phyloP scores from a whole-genome alignment of 2,329 filamentous ascomycete genomes.

The Volutella citrinella region DNA sequence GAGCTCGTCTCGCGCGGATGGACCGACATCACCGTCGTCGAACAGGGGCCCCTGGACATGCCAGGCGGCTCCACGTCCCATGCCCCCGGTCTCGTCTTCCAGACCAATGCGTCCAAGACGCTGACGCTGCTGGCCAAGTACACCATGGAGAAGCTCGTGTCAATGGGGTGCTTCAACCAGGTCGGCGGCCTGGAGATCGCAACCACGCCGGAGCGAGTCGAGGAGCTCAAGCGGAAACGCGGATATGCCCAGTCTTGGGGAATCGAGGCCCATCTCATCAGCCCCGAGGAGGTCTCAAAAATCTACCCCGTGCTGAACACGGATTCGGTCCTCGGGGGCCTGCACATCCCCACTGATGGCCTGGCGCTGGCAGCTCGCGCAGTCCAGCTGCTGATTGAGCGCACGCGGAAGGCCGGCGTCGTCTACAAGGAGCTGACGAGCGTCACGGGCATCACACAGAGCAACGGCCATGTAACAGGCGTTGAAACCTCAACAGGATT shows the following conservation, averaged over 20 bases:
- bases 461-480: slow-evolving; percentile 50
- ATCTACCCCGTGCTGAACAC: slow-evolving; percentile 54
- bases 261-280: slow-evolving; percentile 51
- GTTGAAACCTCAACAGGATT: slow-evolving; percentile 47
- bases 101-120: slow-evolving; percentile 56
- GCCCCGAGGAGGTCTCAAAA: slow-evolving; percentile 48
- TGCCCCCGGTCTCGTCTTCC: slow-evolving; percentile 62
- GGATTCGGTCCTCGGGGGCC: slow-evolving; percentile 52
- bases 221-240: slow-evolving; percentile 61
- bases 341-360: slow-evolving; percentile 60
- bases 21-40: slow-evolving; percentile 61
- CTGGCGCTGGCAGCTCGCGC: slow-evolving; percentile 60
- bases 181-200: slow-evolving; percentile 62
- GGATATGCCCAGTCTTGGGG: slow-evolving; percentile 62
- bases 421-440: slow-evolving; percentile 53
- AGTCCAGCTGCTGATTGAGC: slow-evolving; percentile 58
- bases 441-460: slow-evolving; percentile 55
- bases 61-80: slow-evolving; percentile 65
- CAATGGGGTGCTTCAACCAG: slow-evolving; percentile 60
- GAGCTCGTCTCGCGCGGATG: slow-evolving; percentile 62
- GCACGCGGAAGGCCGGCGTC: slow-evolving; percentile 56
- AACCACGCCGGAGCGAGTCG: slow-evolving; percentile 54
- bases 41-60: slow-evolving; percentile 60
- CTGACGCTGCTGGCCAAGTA: slow-evolving; percentile 59
- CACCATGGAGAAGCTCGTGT: slow-evolving; percentile 58